Percentiles rank a stretch among this genome's conserved stretches.
Conservation (phyloP, 1,284 basidiomycete species). For the Phellopilus nigrolimitatus region DNA sequence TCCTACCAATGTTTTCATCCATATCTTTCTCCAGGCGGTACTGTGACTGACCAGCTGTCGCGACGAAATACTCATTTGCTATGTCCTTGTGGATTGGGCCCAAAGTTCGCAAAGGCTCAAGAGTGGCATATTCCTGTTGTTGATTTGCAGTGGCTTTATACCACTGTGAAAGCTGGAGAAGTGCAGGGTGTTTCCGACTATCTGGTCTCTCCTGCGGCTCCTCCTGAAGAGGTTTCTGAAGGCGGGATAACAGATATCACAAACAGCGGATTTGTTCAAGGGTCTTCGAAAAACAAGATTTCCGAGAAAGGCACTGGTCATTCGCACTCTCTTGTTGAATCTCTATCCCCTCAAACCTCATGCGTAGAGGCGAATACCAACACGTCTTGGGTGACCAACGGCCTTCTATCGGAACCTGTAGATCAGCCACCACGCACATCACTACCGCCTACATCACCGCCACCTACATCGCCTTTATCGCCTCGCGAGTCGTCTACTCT, state of each 20-base stretch:
- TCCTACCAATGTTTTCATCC: background rate
- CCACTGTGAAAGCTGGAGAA: conserved; percentile 43
- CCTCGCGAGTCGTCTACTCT: background rate
- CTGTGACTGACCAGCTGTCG: conserved; percentile 52
- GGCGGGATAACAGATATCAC: conserved; percentile 34
- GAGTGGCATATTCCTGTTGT: conserved; percentile 68
- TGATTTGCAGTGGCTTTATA: conserved; percentile 56
- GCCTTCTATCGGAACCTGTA: conserved; percentile 12
- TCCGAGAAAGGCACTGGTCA: background rate
- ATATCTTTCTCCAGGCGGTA: conserved; percentile 41
- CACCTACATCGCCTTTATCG: no score
- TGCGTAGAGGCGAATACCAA: background rate
- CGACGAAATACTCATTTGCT: conserved; percentile 64
- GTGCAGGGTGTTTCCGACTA: conserved; percentile 34
- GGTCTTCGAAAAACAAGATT: conserved; percentile 8
- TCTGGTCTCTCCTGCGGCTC: conserved; percentile 23
- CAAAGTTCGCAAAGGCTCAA: conserved; percentile 67
- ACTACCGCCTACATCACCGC: no score
- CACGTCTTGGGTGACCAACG: conserved; percentile 11
- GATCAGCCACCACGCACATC: background rate
- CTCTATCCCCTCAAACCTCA: background rate
- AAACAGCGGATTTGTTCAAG: conserved; percentile 28
- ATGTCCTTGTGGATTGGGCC: conserved; percentile 61
- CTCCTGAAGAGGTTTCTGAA: conserved; percentile 21
- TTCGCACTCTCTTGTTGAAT: background rate